Evolutionary conservation across 352 stramenopile species (phyloP), one percentile per base, ranked within the genome.

Genomic region (Blastocystis sp.): DNA sequence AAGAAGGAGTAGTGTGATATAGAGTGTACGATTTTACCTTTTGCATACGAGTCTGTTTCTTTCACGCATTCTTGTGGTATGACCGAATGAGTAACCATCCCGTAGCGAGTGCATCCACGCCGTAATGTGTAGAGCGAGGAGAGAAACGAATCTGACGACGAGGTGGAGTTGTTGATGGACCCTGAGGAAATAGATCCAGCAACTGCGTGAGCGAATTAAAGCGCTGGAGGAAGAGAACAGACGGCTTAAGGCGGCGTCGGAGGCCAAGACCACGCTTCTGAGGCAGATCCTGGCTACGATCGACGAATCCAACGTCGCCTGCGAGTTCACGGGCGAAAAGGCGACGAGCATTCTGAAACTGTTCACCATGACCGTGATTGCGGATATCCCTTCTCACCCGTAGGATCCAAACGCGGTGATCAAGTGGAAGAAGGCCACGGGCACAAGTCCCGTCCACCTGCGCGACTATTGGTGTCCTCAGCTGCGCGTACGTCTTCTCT

Each of bases 381-480:
- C 39, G n/a, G n/a, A n/a, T n/a, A n/a, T n/a, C n/a, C n/a, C n/a
- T n/a, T 19, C 19, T 29, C 13, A 16, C 26, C 9, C 12, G 70
- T 81, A 81, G 70, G 61, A 65, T 16, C 59, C 4, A 21, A 35
- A 62, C 4, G 59, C 12, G n/a, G 26, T 81, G 21, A 3, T n/a
- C 31, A 10, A 81, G 4, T 81, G 70, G 70, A 9, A 66, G 31
- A 39, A 35, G 21, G 59, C 10, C 37, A 81, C 70, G 33, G 59
- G 39, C 12, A 81, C 70, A 21, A 81, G 55, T 63, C 70, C 70
- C n/a, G 26, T 81, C 16, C 70, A 81, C 33, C 59, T 81, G 24
- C 70, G 70, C 35, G 45, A 62, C 33, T 81, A 81, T 35, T 65
- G 45, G 55, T 33, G 33, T 65, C 45, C 55, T 16, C 12, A 24